Evolutionary conservation across 805 yeast species (phyloP), one percentile per base, ranked within the genome.

Genomic region (Candida khao-thaluensis): DNA sequence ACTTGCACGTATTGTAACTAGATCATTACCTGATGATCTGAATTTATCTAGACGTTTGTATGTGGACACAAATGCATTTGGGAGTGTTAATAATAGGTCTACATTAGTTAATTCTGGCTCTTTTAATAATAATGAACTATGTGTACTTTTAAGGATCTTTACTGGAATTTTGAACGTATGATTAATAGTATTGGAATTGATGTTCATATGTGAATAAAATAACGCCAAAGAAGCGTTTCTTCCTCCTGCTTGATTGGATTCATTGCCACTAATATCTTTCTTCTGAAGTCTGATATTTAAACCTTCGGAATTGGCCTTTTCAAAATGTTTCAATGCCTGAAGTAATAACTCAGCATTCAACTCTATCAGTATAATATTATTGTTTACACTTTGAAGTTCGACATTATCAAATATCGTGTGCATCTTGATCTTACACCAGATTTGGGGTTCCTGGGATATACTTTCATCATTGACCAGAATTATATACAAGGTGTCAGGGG

Each of bases 101-200:
- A 81, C 72, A 38, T 64, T 63, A 30, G 69, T 67, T 31, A 81
- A 60, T 50, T 72, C 76, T 0, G 96, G 96, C 52, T 85, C 93
- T 30, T 48, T 47, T 14, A 69, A 63, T 7, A 78, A 64, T 35
- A 71, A 53, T 10, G 71, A 70, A 40, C 77, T 81, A 43, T 74
- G 78, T 11, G 70, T 74, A 45, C 66, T 69, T 42, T 79, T 74
- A 40, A 85, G 52, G 29, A 85, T 64, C 48, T 80, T 66, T 1
- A 85, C 85, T 0, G 95, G 91, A 14, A 90, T 75, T 36, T 79
- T 77, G 50, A 81, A 79, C 6, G 85, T 73, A 51, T 83, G 88
- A 44, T 74, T 72, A 12, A 85, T 70, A 2, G 76, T 62, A 17
- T 73, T 70, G 7, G 71, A 38, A 58, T 56, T 36, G 57, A 55